Base-by-base conservation (phyloP, 1,284 basidiomycete genomes). In the Rhodotorula sp. region DNA sequence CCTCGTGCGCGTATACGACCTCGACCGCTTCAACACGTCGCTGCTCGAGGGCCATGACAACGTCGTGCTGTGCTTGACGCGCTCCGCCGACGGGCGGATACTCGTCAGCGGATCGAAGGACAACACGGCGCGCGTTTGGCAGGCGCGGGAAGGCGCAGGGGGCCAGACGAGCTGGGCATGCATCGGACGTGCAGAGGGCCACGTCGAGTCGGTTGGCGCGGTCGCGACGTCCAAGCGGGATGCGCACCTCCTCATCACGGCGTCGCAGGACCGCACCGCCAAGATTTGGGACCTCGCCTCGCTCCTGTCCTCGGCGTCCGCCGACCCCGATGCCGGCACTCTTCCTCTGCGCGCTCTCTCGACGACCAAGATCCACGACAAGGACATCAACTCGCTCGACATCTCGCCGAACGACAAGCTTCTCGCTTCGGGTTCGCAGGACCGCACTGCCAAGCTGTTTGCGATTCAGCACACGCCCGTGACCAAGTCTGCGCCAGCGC, bases 361-460 rank as follows among this genome's bases (percentile, higher is more conserved):
- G n/a, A 99, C 97, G 5, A 88, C 91, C 66, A 91, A 91, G 79
- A 92, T 94, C 19, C 96, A 99, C 81, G 97, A 99, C 68, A 99
- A 98, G 83, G 97, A 99, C 82, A 98, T 99, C 83, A 99, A 99
- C 82, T 88, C 94, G 60, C 86, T 99, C 54, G 97, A 98, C 81
- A 85, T 99, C 41, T 86, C 96, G 21, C 94, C 94, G 4, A 94
- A 97, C 80, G 92, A 97, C 81, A 86, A 86, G 67, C 83, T 96
- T 73, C 86, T 99, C 56, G 94, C 90, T 25, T 96, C 95, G 2
- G 97, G 93, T 25, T 97, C 94, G 23, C 97, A 99, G 82, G 97
- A 99, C 82, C 90, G 91, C 71, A 93, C 93, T 13, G 93, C 92
- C 68, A 98, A 97, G 80, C 83, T 99, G 16, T 99, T 91, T 81